A percentile compares a stretch with the other conserved stretches of the same genome.
Evolutionary conservation across 108 stramenopile genomes (phyloP).

Genomic region (Nitzschia putrida): DNA sequence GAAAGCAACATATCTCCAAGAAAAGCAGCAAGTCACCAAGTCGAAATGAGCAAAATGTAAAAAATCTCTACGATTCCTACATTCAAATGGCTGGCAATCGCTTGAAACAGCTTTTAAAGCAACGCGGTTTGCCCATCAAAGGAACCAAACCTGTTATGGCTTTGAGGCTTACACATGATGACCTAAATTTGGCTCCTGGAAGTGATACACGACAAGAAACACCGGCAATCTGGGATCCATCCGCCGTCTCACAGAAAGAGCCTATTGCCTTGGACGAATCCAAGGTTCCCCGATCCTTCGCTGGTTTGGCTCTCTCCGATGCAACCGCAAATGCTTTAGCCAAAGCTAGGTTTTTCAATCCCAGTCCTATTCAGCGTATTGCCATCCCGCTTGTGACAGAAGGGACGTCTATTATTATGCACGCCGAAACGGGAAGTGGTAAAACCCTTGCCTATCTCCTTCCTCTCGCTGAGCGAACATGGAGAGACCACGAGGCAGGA

Average conservation of each 20-base stretch:
- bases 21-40: no score
- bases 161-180: conserved; percentile 62
- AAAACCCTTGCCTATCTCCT: conserved; percentile 84
- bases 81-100: conserved; percentile 62
- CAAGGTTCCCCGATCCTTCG: conserved; percentile 44
- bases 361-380: conserved; percentile 75
- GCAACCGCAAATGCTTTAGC: conserved; percentile 64
- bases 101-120: conserved; percentile 67
- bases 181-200: conserved; percentile 17
- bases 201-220: conserved; percentile 16
- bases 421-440: conserved; percentile 82
- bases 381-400: conserved; percentile 54
- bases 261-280: background rate
- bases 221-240: conserved; percentile 9
- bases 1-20: no score
- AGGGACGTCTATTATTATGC: conserved; percentile 67
- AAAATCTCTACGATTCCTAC: conserved; percentile 39
- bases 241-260: conserved; percentile 1
- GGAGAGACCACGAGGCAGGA: conserved; percentile 42
- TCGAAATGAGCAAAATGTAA: no score
- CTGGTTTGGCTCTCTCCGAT: conserved; percentile 62
- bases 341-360: conserved; percentile 52
- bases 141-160: conserved; percentile 85
- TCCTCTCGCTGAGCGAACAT: conserved; percentile 82
- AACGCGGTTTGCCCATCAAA: conserved; percentile 46